Evolutionary conservation across 2,329 filamentous ascomycete genomes (phyloP), one percentile per base, ranked within the genome.

Genomic region (Tolypocladium guangdongense): DNA sequence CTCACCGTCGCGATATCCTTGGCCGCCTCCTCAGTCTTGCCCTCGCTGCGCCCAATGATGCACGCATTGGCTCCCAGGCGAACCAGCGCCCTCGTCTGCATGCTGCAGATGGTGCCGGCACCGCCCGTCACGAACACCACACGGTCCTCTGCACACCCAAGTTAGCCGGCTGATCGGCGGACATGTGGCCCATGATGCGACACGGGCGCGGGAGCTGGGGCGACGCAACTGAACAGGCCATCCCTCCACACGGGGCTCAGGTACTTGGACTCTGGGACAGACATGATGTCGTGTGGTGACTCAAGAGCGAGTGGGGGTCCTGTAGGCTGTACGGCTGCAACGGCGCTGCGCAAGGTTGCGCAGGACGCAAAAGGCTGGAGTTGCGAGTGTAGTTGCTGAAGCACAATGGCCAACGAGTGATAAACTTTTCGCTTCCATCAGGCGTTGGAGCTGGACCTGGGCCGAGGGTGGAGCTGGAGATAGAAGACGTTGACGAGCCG

Each of bases 121-220:
- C 93, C 93, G 55, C 93, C 93, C 4, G 93, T 99, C 64, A 95
- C 95, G 71, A 97, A 96, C 60, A 92, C 82, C 46, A 97, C 91
- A 64, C 93, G 92, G 66, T 86, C 84, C 58, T 86, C 89, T 95
- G 62, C 43, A 41, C 16, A 24, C 18, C 50, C 22, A 1, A 22
- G 24, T 45, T 30, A 45, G 41, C 41, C 24, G n/a, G 24, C 41
- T n/a, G 39, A 16, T 16, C 11, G 12, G 22, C 24, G 22, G 18
- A 6, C 10, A 7, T 11, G 38, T 12, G 6, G 41, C 41, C 14
- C 12, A 7, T 18, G 41, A 18, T n/a, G 41, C 41, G 24, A 45
- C 39, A 16, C 24, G 41, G 24, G 41, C 24, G 24, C 41, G n/a
- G 24, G 41, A 5, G 41, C 24, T 16, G 50, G 2, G 39, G 45